Percentiles rank a stretch among this genome's conserved stretches.
Conservation (phyloP, 2,329 filamentous ascomycete species). For the Paecilomyces formosus region DNA sequence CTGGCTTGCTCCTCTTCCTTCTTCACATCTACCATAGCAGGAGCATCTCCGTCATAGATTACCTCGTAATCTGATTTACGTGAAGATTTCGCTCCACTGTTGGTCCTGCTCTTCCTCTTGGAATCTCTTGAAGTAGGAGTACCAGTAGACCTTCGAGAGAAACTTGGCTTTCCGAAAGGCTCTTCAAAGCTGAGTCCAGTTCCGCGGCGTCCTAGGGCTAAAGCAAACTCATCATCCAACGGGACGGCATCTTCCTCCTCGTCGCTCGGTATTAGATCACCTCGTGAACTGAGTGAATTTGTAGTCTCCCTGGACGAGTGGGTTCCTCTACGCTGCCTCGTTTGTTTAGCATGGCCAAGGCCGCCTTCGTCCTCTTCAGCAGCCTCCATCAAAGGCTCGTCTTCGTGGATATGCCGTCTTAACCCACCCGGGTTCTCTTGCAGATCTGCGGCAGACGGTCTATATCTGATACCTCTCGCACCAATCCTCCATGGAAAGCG, state of each 20-base stretch:
- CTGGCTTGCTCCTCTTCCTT: constrained; percentile 50
- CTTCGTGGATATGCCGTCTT: constrained; percentile 46
- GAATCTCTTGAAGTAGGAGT: constrained; percentile 42
- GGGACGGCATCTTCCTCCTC: constrained; percentile 92
- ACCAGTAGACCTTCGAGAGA: constrained; percentile 31
- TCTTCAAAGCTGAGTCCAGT: constrained; percentile 56
- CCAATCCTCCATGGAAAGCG: constrained; percentile 79
- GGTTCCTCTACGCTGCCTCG: constrained; percentile 64
- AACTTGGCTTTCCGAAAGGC: constrained; percentile 55
- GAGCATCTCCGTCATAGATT: constrained; percentile 26
- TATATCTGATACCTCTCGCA: constrained; percentile 70
- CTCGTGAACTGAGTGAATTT: constrained; percentile 78
- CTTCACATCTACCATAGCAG: constrained; percentile 49
- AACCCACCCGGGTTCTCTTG: constrained; percentile 71
- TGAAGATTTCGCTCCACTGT: constrained; percentile 18
- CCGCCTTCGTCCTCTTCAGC: constrained; percentile 40
- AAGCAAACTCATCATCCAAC: constrained; percentile 84
- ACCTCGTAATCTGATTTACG: constrained; percentile 17
- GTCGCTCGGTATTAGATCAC: constrained; percentile 86
- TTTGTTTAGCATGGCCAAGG: constrained; percentile 5
- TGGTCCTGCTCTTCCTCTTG: constrained; percentile 24
- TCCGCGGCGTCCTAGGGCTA: constrained; percentile 67
- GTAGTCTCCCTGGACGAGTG: constrained; percentile 72
- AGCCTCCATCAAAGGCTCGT: constrained; percentile 64
- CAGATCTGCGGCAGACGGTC: constrained; percentile 82